Evolutionary conservation across 202 grass and related monocot genomes (phyloP).

Genomic region (Sporobolus alterniflorus): DNA sequence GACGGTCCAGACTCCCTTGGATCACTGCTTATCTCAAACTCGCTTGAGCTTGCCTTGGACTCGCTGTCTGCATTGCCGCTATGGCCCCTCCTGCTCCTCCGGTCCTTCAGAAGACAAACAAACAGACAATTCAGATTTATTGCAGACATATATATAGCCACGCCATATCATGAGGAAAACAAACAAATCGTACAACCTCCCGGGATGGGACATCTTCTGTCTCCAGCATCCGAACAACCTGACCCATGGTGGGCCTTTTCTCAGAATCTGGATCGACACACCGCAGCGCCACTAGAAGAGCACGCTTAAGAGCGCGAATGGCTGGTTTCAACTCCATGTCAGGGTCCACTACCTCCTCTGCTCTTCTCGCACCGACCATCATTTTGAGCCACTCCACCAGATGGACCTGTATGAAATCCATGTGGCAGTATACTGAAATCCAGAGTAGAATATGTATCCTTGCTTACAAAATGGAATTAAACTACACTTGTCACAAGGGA

Average conservation of each 20-base stretch:
- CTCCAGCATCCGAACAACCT: constrained; percentile 94
- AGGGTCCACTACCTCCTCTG: constrained; percentile 86
- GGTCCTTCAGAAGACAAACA: constrained; percentile 58
- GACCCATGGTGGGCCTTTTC: constrained; percentile 92
- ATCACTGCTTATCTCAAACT: constrained; percentile 61
- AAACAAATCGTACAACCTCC: constrained; percentile 54
- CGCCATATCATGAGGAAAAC: not conserved
- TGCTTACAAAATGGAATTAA: not conserved
- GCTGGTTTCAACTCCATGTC: constrained; percentile 80
- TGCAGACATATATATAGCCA: not conserved
- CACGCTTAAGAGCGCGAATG: constrained; percentile 80
- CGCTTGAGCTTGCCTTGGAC: constrained; percentile 74
- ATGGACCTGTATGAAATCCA: constrained; percentile 64
- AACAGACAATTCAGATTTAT: constrained; percentile 8
- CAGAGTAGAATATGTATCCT: not conserved
- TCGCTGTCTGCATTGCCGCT: constrained; percentile 56
- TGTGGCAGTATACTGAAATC: not conserved
- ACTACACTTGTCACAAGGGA: not conserved
- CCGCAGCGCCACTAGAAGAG: constrained; percentile 81
- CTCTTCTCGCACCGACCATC: constrained; percentile 82
- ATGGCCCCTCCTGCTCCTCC: constrained; percentile 71
- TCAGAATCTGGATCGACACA: constrained; percentile 89
- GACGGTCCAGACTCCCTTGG: constrained; percentile 61
- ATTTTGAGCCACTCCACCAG: constrained; percentile 97
- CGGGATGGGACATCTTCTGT: constrained; percentile 77